A percentile compares a stretch with the other conserved stretches of the same genome.
Evolutionary conservation across 305 asterid species (phyloP).

Genomic region (Rubia tinctorum): DNA sequence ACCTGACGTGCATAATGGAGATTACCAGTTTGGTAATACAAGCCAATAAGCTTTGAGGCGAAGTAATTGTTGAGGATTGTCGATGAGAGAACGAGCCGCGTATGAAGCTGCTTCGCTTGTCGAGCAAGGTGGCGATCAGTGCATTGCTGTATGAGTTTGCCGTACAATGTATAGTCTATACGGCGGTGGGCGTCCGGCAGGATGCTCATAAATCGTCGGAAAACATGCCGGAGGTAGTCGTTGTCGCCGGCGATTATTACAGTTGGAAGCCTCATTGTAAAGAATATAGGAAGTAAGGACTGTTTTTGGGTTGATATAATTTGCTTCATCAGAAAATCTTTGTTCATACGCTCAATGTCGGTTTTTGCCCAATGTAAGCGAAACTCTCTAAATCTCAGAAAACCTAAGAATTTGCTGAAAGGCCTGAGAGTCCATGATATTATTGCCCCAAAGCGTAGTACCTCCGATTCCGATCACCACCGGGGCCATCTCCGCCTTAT

Average conservation of each 20-base stretch:
- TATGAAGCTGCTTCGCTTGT: conserved; percentile 76
- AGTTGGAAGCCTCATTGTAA: conserved; percentile 12
- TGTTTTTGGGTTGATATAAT: neutral
- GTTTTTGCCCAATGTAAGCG: neutral
- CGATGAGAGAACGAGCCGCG: conserved; percentile 49
- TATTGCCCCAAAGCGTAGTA: conserved; percentile 26
- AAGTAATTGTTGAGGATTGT: conserved; percentile 59
- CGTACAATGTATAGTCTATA: conserved; percentile 53
- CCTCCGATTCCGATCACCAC: conserved; percentile 6
- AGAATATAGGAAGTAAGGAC: neutral
- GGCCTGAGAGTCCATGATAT: conserved; percentile 20
- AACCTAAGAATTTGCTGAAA: conserved; percentile 1
- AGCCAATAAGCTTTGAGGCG: conserved; percentile 72
- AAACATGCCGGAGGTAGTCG: conserved; percentile 26
- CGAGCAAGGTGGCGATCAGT: conserved; percentile 56
- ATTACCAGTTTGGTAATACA: conserved; percentile 43
- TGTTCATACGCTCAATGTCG: neutral
- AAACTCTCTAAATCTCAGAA: neutral
- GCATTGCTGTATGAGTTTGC: conserved; percentile 65
- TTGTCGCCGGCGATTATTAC: neutral
- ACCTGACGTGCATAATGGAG: conserved; percentile 50
- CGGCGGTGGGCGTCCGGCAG: conserved; percentile 13
- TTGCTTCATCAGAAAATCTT: neutral
- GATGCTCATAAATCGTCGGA: conserved; percentile 24
- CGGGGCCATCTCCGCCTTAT: conserved; percentile 25